Conservation (phyloP, 441 rosid species). For the Rhodomyrtus psidioides region DNA sequence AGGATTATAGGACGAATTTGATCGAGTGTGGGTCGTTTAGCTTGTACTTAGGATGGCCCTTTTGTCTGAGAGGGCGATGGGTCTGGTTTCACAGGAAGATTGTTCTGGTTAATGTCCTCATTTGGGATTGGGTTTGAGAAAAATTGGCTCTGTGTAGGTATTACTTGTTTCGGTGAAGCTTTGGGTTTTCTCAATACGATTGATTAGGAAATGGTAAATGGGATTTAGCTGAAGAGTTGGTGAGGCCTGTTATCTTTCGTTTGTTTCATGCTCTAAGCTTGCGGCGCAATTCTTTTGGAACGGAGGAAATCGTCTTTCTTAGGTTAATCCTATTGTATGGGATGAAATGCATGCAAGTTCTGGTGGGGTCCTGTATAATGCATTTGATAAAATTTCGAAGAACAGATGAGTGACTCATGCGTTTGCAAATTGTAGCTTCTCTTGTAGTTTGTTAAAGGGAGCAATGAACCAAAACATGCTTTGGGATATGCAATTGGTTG, state of each 20-base stretch:
- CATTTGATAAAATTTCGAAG: background rate
- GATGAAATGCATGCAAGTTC: background rate
- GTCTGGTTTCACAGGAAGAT: background rate
- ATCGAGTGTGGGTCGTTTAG: background rate
- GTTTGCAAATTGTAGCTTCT: background rate
- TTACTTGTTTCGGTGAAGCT: background rate
- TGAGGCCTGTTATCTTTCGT: background rate
- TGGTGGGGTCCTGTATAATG: background rate
- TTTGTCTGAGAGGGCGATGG: background rate
- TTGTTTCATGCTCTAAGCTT: background rate
- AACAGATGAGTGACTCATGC: background rate
- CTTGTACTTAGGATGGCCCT: background rate
- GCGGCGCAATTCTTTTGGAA: background rate
- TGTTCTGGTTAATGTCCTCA: background rate
- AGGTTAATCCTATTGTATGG: background rate
- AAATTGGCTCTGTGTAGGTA: background rate
- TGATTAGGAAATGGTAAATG: background rate
- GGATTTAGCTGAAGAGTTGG: background rate
- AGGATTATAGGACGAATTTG: background rate
- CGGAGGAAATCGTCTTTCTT: background rate
- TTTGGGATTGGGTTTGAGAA: background rate
- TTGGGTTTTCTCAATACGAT: background rate
- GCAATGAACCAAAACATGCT: background rate
- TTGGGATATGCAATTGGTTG: background rate
- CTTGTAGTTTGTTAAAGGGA: background rate